Evolutionary conservation across 2,329 filamentous ascomycete species (phyloP).

Genomic region (Hymenoscyphus scutula): DNA sequence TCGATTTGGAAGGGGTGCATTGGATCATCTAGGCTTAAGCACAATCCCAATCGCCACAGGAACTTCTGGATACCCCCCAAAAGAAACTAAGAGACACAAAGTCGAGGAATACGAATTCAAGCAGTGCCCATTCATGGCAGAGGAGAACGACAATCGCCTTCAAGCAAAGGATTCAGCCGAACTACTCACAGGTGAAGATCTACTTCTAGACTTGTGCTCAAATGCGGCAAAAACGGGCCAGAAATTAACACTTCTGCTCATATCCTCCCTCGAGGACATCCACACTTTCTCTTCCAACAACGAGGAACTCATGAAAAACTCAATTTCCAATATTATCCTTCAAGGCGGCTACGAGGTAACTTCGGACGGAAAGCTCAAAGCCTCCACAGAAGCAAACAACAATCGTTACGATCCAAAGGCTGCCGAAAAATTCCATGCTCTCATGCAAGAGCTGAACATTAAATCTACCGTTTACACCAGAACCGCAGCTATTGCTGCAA

Average conservation of each 20-base stretch:
- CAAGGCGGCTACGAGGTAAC: conserved; percentile 20
- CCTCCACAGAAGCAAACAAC: conserved; percentile 26
- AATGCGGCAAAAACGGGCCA: conserved; percentile 17
- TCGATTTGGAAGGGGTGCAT: conserved; percentile 27
- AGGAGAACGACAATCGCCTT: neutral
- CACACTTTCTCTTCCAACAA: conserved; percentile 17
- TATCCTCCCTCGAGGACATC: conserved; percentile 32
- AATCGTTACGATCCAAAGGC: conserved; percentile 24
- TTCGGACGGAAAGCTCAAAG: neutral
- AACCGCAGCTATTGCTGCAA: conserved; percentile 24
- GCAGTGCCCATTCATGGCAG: conserved; percentile 24
- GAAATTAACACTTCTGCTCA: conserved; percentile 29
- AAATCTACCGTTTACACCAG: conserved; percentile 31
- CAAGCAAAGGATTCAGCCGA: neutral
- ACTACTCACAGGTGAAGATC: conserved; percentile 17
- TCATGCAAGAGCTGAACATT: conserved; percentile 20
- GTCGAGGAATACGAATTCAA: conserved; percentile 26
- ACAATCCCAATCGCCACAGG: conserved; percentile 29
- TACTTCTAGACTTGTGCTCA: conserved; percentile 19
- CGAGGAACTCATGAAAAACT: conserved; percentile 1
- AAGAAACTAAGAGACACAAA: conserved; percentile 11
- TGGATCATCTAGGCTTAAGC: conserved; percentile 24
- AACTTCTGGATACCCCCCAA: conserved; percentile 8
- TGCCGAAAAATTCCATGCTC: conserved; percentile 24
- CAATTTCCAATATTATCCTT: conserved; percentile 18